These are phyloP conservation scores for Aspergillus udagawae DNA, from an alignment of 2,329 filamentous ascomycete species.

Conservation along the genomic window DNA sequence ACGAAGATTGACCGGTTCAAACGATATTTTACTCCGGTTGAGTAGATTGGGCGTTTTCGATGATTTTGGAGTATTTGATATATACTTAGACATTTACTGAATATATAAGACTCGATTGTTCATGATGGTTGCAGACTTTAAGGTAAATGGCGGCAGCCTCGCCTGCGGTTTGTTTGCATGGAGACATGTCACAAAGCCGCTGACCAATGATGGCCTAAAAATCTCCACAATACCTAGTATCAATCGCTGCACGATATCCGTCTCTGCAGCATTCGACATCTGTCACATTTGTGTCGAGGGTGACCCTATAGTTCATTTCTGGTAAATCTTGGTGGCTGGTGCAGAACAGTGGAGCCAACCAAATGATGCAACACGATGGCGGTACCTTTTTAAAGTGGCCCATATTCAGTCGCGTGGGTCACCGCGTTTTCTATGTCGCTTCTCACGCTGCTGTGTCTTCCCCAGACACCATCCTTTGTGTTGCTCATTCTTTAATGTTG, in stretches of 20 bases:
- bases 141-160: neutral
- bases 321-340: neutral
- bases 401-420: neutral
- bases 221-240: neutral
- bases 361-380: too few species aligned
- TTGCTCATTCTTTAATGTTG: neutral
- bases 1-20: constrained; percentile 39
- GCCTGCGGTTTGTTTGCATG: neutral
- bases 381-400: neutral
- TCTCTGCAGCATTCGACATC: neutral
- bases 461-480: neutral
- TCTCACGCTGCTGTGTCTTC: neutral
- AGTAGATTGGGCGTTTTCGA: constrained; percentile 14
- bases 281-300: neutral
- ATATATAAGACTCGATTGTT: neutral
- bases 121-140: neutral
- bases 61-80: neutral
- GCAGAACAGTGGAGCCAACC: neutral
- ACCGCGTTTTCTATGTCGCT: neutral
- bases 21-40: constrained; percentile 38
- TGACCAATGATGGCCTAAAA: neutral
- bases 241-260: neutral
- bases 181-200: neutral
- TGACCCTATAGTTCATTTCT: neutral
- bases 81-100: neutral